Evolutionary conservation across 2,329 filamentous ascomycete genomes (phyloP), one percentile per base, ranked within the genome.

Genomic region (Mollisiaceae sp.): DNA sequence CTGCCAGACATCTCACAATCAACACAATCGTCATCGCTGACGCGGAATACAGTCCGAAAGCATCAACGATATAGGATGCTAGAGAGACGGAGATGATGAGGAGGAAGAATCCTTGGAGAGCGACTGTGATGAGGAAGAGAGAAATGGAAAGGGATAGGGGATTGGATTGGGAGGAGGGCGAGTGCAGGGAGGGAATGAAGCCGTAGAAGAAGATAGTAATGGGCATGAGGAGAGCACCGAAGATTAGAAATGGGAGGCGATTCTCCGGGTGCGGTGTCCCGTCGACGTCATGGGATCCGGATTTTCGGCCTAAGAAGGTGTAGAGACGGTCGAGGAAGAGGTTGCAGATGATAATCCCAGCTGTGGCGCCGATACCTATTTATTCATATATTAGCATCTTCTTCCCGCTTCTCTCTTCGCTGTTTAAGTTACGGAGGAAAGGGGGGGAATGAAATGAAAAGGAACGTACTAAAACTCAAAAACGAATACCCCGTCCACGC

Each of bases 231-330:
- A 88, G 52, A 0, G 82, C 82, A 0, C 83, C 84, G 0, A 83
- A 77, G 12, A 86, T 72, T 75, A 87, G 83, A 2, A 89, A 77
- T 0, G 87, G 87, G 0, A 89, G 78, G n/a, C 89, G 85, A 70
- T 85, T 87, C 69, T 91, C 89, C 0, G 89, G 88, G 11, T 27
- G 58, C 24, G 62, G 27, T 15, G 27, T 62, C 39, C 54, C 57
- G 22, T 58, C 22, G 27, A 32, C 27, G 6, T 32, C 27, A 6
- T 32, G 27, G 27, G 27, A 32, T 32, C 27, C 27, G 75, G 65
- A 62, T 14, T 67, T 70, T 32, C 27, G 27, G 38, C 64, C 58
- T 2, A 75, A 50, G 8, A 50, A 54, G 39, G 67, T 38, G 38
- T 73, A 75, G 15, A 75, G 65, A 4, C 65, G 58, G 66, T 78